phyloP scores from a whole-genome alignment of 176 grass and related monocot species.

The Leersia perrieri region DNA sequence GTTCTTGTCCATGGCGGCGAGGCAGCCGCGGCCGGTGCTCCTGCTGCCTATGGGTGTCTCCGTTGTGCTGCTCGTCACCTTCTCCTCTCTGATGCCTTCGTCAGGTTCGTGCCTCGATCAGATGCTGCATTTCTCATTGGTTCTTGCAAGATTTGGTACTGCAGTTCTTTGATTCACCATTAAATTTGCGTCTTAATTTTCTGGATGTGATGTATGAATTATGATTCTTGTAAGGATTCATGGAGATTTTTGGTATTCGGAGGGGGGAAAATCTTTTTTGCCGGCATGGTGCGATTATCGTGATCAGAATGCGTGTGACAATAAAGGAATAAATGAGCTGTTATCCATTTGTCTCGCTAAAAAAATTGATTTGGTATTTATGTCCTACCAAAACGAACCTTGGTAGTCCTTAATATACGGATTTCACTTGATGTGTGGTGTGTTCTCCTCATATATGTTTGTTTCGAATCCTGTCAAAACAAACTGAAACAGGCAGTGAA shows the following conservation, averaged over 20 bases:
- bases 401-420: not conserved
- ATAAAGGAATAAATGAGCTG: not conserved
- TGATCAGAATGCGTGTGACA: not conserved
- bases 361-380: not conserved
- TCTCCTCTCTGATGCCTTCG: conserved; percentile 1
- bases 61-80: conserved; percentile 27
- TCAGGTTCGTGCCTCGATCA: conserved; percentile 27
- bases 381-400: not conserved
- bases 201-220: not conserved
- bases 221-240: not conserved
- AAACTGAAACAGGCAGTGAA: not conserved
- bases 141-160: not conserved
- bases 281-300: not conserved
- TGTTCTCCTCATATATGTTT: not conserved
- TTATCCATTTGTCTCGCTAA: not conserved
- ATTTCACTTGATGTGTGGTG: not conserved
- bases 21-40: not conserved
- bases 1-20: conserved; percentile 28
- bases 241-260: not conserved
- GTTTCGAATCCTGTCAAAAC: not conserved
- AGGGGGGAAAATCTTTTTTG: not conserved
- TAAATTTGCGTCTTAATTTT: not conserved
- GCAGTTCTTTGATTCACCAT: not conserved
- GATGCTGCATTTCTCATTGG: not conserved
- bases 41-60: not conserved